Conservation (phyloP, 352 stramenopile species). For the Pythium brassicae region DNA sequence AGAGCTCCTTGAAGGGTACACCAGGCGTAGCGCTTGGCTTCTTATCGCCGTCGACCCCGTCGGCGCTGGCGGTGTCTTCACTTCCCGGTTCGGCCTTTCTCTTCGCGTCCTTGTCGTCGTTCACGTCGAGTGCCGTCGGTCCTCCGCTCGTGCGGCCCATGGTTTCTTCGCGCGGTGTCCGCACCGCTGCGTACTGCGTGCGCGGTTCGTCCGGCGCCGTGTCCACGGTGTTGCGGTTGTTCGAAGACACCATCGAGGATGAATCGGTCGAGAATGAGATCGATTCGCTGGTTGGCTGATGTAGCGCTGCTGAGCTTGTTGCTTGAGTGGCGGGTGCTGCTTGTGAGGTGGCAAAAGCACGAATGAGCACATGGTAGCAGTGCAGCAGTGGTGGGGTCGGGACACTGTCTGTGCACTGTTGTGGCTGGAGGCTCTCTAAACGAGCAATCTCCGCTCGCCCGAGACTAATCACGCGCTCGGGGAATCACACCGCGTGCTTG, state of each 20-base stretch:
- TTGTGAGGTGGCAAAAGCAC: neutral
- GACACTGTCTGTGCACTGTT: neutral
- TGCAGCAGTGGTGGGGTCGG: neutral
- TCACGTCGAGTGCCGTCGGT: neutral
- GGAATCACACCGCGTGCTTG: neutral
- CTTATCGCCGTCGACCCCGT: neutral
- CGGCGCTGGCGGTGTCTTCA: neutral
- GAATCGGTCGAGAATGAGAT: neutral
- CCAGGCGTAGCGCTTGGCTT: neutral
- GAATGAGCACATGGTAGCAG: neutral
- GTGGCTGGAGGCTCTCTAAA: neutral
- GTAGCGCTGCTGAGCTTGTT: neutral
- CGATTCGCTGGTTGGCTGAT: neutral
- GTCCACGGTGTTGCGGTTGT: neutral
- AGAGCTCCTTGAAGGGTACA: conserved; percentile 8
- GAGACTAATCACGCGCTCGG: neutral
- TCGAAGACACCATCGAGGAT: neutral
- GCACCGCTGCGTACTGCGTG: neutral
- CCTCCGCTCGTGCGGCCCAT: neutral
- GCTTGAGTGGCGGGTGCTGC: neutral
- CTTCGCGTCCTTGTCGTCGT: neutral
- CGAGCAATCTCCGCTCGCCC: no score
- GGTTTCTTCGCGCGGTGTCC: neutral
- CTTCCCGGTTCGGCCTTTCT: no score
- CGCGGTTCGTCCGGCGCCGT: neutral